phyloP scores from a whole-genome alignment of 148 eudicot species.

The Heliosperma pusillum region DNA sequence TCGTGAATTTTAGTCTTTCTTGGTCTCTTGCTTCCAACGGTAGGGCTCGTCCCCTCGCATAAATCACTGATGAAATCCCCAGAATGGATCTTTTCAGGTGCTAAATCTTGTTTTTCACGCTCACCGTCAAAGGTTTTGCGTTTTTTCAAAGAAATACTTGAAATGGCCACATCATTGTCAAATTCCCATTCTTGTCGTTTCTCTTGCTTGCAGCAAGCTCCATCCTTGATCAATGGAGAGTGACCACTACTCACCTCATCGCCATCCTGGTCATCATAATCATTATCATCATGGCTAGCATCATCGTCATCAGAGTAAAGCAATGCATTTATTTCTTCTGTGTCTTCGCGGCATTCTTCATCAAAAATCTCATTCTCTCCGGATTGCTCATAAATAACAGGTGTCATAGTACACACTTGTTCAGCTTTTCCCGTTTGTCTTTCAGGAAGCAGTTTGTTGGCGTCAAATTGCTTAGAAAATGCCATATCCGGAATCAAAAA shows the following conservation, averaged over 20 bases:
- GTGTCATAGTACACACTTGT: constrained; percentile 26
- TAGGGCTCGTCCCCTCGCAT: constrained; percentile 24
- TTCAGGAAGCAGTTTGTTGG: constrained; percentile 12
- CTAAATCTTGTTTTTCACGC: constrained; percentile 20
- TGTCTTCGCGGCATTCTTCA: constrained; percentile 59
- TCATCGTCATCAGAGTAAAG: constrained; percentile 57
- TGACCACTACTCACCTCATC: constrained; percentile 61
- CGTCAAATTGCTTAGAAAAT: constrained; percentile 17
- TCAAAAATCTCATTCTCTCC: constrained; percentile 38
- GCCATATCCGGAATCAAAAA: constrained; percentile 17
- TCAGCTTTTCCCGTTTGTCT: constrained; percentile 15
- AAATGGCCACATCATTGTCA: constrained; percentile 40
- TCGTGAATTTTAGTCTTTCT: constrained; percentile 51
- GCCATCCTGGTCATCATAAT: constrained; percentile 26
- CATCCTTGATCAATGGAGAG: constrained; percentile 37
- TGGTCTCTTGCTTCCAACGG: constrained; percentile 26
- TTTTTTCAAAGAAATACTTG: constrained; percentile 42
- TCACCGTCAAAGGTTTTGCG: constrained; percentile 45
- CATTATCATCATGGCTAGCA: constrained; percentile 22
- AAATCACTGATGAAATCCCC: constrained; percentile 35
- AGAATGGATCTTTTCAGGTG: constrained; percentile 21
- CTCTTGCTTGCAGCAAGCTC: constrained; percentile 22
- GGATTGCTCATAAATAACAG: constrained; percentile 33
- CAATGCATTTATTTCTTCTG: constrained; percentile 71
- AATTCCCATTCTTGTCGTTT: constrained; percentile 22